Evolutionary conservation across 78 protist genomes (phyloP).

Genomic region (Acrasis kona): DNA sequence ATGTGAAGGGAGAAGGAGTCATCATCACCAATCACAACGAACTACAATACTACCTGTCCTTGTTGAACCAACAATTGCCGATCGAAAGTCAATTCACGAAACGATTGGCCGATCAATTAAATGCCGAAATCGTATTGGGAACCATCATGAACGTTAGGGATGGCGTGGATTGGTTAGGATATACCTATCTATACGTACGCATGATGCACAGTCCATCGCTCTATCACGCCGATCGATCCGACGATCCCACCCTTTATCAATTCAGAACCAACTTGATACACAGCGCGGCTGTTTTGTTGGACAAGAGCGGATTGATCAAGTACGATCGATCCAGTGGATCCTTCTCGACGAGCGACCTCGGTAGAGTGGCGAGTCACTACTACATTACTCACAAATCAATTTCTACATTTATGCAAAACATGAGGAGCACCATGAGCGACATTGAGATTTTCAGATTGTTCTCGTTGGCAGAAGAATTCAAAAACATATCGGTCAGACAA

Average conservation of each 20-base stretch:
- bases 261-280: conserved; percentile 77
- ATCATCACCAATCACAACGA: conserved; percentile 82
- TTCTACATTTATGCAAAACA: conserved; percentile 62
- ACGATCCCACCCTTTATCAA: conserved; percentile 56
- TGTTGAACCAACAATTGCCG: conserved; percentile 95
- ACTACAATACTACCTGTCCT: conserved; percentile 86
- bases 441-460: conserved; percentile 86
- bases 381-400: conserved; percentile 76
- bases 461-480: conserved; percentile 79
- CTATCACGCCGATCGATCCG: conserved; percentile 72
- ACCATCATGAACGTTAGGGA: conserved; percentile 68
- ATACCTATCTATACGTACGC: conserved; percentile 92
- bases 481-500: conserved; percentile 74
- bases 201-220: conserved; percentile 87
- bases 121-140: conserved; percentile 97
- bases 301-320: conserved; percentile 57
- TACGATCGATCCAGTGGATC: conserved; percentile 63
- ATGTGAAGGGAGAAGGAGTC: conserved; percentile 89
- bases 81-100: conserved; percentile 87
- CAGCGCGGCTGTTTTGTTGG: conserved; percentile 85
- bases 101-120: conserved; percentile 83
- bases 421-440: conserved; percentile 76
- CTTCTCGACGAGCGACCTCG: conserved; percentile 79
- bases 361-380: conserved; percentile 93
- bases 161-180: conserved; percentile 91